Base-by-base conservation (phyloP, 768 basidiomycete species). In the Leccinum olivaceopallidum region DNA sequence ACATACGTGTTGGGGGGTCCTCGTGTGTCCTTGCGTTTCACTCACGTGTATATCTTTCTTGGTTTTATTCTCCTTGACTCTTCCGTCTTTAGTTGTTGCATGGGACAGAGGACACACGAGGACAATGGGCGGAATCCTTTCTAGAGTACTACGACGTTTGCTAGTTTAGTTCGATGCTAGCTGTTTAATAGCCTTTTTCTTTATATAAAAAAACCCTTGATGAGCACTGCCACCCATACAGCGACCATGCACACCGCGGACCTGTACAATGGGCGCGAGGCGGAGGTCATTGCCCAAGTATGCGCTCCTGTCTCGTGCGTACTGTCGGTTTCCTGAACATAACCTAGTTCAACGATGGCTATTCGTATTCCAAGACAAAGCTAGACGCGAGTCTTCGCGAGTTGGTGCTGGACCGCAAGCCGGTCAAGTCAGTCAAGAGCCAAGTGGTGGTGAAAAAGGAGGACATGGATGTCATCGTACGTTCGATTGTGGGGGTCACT, bases 301-400 rank as follows among this genome's bases (percentile, higher is more conserved):
- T 60, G 62, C 58, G 0, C 49, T 9, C 28, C 47, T 0, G 16
- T 14, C 53, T n/a, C 10, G 18, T 18, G 6, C 14, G 13, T 22
- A 44, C 18, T 20, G 13, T 18, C 39, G 12, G 22, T 49, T 57
- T 52, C 34, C 80, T 81, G 48, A 85, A 79, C 58, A 66, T 14
- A 14, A 12, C 47, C 76, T 16, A 86, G 84, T 71, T 91, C 84
- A 67, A 72, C 72, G 62, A 83, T 78, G 65, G 83, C 81, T 54
- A 83, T 83, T 56, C 77, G 80, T 74, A 74, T 20, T 76, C 71
- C 6, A 71, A 70, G 53, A 66, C 66, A 24, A 75, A 65, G 36
- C 66, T 75, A 10, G 73, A 76, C 24, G 74, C 73, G 51, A 75
- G 73, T 56, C 63, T 73, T 54, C 84, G 88, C 49, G 89, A 84